Conservation (phyloP, 2,329 filamentous ascomycete genomes). For the Escovopsis sp. region DNA sequence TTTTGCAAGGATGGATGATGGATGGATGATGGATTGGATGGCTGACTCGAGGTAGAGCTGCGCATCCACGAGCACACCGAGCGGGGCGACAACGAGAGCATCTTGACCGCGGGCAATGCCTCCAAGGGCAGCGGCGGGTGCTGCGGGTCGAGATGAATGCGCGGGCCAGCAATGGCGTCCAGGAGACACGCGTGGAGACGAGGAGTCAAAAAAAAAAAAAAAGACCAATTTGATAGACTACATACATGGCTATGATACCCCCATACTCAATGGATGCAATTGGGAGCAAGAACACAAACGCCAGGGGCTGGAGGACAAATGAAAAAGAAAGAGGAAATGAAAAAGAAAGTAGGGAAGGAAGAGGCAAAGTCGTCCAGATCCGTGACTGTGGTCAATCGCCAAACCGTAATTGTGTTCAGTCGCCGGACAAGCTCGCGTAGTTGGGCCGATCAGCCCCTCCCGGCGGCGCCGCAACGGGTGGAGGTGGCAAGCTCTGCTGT, state of each 20-base stretch:
- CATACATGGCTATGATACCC: conserved; percentile 9
- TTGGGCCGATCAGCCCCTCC: conserved; percentile 57
- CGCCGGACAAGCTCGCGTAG: conserved; percentile 74
- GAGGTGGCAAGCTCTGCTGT: conserved; percentile 11
- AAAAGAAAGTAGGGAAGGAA: not conserved
- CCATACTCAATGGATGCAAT: conserved; percentile 5
- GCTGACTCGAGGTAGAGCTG: conserved; percentile 40
- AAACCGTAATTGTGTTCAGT: conserved; percentile 27
- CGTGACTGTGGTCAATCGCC: not conserved
- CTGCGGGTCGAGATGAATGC: conserved; percentile 6
- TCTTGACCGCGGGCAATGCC: conserved; percentile 45
- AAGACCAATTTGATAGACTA: not conserved
- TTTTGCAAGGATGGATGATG: too few relatives aligned
- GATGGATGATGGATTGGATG: not conserved
- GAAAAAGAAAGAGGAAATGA: not conserved
- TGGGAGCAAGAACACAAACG: too few relatives aligned
- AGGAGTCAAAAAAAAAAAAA: conserved; percentile 3
- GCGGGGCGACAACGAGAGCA: conserved; percentile 79
- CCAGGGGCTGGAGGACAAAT: not conserved
- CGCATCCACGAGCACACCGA: conserved; percentile 86
- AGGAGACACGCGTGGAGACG: too few relatives aligned
- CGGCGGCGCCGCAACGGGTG: conserved; percentile 58
- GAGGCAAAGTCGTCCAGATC: too few relatives aligned
- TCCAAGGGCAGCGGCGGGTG: conserved; percentile 15
- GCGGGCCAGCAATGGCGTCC: too few relatives aligned